Conservation (phyloP, 2,329 filamentous ascomycete species). For the Dryadomyces sulphureus region DNA sequence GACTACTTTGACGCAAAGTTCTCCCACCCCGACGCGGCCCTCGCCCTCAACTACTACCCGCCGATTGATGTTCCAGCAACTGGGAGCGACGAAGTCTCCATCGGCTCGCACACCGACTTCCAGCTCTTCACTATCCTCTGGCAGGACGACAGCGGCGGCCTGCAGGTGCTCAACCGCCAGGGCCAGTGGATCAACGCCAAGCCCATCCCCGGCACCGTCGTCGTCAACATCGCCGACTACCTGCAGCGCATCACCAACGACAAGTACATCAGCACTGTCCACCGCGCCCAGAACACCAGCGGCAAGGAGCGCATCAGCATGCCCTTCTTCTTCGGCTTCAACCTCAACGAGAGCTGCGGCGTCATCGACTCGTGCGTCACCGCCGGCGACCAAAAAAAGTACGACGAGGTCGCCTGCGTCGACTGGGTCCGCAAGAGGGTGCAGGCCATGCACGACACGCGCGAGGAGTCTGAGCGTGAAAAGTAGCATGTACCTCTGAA, state of each 20-base stretch:
- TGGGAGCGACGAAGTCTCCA: conserved; percentile 19
- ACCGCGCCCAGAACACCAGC: conserved; percentile 6
- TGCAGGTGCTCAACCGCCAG: conserved; percentile 6
- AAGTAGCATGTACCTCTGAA: too few species aligned
- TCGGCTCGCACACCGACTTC: conserved; percentile 48
- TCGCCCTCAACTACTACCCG: conserved; percentile 27
- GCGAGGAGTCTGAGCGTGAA: too few species aligned
- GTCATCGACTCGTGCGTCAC: conserved; percentile 5
- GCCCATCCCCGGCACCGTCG: conserved; percentile 1
- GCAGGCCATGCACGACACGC: conserved; percentile 4
- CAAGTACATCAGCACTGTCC: conserved; percentile 6
- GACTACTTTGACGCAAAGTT: conserved; percentile 38
- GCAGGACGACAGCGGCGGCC: conserved; percentile 7
- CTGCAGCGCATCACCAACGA: conserved; percentile 9
- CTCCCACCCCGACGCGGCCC: conserved; percentile 31
- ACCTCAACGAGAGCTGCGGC: conserved; percentile 11
- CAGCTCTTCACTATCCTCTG: conserved; percentile 19
- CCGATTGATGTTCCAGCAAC: conserved; percentile 6
- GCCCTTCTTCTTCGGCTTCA: conserved; percentile 9
- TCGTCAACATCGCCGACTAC: conserved; percentile 8
- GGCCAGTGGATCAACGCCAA: conserved; percentile 6
- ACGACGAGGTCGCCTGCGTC: conserved; percentile 5
- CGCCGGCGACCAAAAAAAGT: conserved; percentile 5
- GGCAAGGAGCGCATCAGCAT: conserved; percentile 8
- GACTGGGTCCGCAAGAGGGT: conserved; percentile 5